Conservation (phyloP, 2,329 filamentous ascomycete species). For the Sporothrix curviconia region DNA sequence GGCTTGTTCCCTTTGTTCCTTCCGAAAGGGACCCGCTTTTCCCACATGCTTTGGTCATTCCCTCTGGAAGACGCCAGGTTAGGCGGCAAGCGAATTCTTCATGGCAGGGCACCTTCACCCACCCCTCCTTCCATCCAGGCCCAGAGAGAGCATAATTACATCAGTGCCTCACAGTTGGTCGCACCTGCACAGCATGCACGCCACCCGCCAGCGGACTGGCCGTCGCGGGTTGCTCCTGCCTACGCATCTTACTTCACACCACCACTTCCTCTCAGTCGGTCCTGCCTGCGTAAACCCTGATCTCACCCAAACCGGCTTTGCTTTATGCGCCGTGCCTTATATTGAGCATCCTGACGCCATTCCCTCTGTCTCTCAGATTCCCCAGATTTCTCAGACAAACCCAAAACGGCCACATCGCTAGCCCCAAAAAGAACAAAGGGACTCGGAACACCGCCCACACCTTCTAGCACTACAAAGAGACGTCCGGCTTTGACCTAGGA, state of each 20-base stretch:
- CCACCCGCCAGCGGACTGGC: not conserved
- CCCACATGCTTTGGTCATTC: not conserved
- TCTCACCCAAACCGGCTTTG: slow-evolving; percentile 13
- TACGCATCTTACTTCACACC: no score
- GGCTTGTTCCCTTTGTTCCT: slow-evolving; percentile 1
- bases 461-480: no score
- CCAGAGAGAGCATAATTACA: slow-evolving; percentile 13
- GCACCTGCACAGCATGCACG: not conserved
- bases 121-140: slow-evolving; percentile 1
- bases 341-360: slow-evolving; percentile 6
- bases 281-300: slow-evolving; percentile 5
- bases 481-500: not conserved
- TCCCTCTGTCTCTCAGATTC: not conserved
- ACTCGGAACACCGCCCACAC: not conserved
- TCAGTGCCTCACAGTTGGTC: slow-evolving; percentile 12
- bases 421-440: not conserved
- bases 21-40: slow-evolving; percentile 9
- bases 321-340: slow-evolving; percentile 13
- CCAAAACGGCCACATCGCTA: not conserved
- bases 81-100: slow-evolving; percentile 13
- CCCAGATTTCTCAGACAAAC: not conserved
- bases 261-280: slow-evolving; percentile 2
- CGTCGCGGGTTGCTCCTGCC: slow-evolving; percentile 4
- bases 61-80: not conserved
- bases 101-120: not conserved